Base-by-base conservation (phyloP, 768 basidiomycete genomes). In the Leucocoprinus leucothites region DNA sequence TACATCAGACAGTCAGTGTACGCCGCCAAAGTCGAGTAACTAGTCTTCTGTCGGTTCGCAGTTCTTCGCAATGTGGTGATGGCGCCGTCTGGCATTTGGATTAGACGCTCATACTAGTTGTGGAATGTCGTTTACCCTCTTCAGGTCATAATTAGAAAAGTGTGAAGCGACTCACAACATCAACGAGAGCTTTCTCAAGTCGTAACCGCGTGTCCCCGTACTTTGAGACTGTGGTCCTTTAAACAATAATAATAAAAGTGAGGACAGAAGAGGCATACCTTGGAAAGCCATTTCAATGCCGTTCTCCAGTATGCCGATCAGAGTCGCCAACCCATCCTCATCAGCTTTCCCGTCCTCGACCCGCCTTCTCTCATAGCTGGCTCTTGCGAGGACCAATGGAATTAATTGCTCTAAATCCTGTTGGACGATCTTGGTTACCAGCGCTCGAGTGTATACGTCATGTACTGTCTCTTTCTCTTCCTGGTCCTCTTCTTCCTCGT, bases 151-250 rank as follows among this genome's bases (percentile, higher is more conserved):
- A 28, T 42, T 46, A 38, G 38, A 19, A 49, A 38, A 9, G 25
- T 24, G 19, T 24, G 25, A 31, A 28, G 45, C 13, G 5, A 77
- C 89, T 59, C 64, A 96, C 95, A 47, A 91, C 72, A 44, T 82
- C 79, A 38, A 86, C 79, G 16, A 95, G 74, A 65, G 86, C 92
- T 61, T 89, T 94, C 67, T 99, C 95, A 26, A 98, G 71, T 45
- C 89, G 82, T 47, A 91, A 72, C 42, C 84, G 81, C 2, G 86
- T 74, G 68, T 98, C 96, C 2, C 93, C 92, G 2, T 72, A 66
- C 57, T 80, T 78, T 0, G 82, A 81, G 26, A 80, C 87, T 90
- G 24, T 18, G 31, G 38, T 28, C 21, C 48, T n/a, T 57, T 3
- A 61, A 13, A 35, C 4, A 38, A 1, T 16, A 11, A n/a, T 40